Conservation (phyloP, 108 stramenopile species). For the Cyclotella kingstonii region DNA sequence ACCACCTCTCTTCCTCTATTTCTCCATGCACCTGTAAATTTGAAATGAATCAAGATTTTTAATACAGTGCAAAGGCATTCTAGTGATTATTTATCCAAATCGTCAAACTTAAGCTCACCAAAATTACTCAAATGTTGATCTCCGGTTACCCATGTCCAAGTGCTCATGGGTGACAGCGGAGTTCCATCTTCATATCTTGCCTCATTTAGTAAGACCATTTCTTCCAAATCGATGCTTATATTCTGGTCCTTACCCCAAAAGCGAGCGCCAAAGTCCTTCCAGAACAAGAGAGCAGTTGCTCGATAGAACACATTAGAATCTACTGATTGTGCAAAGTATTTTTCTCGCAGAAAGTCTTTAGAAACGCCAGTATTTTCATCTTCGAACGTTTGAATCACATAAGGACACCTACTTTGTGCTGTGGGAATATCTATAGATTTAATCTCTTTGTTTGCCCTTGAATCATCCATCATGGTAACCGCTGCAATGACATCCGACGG, state of each 20-base stretch:
- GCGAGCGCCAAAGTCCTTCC: slow-evolving; percentile 51
- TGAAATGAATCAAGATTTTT: too few species aligned
- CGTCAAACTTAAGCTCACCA: slow-evolving; percentile 5
- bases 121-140: slow-evolving; percentile 73
- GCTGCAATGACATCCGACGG: not conserved
- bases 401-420: slow-evolving; percentile 34
- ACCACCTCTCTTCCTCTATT: slow-evolving; percentile 60
- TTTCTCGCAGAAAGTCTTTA: slow-evolving; percentile 27
- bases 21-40: slow-evolving; percentile 50
- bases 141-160: slow-evolving; percentile 69
- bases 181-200: slow-evolving; percentile 41
- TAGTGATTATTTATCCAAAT: too few species aligned
- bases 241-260: slow-evolving; percentile 30
- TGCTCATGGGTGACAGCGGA: slow-evolving; percentile 33
- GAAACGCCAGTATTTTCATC: slow-evolving; percentile 17
- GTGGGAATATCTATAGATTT: slow-evolving; percentile 13
- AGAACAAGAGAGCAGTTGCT: slow-evolving; percentile 55
- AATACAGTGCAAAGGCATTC: too few species aligned
- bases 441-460: not conserved
- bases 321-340: slow-evolving; percentile 39
- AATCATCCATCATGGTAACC: not conserved
- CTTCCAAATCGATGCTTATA: slow-evolving; percentile 26
- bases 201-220: slow-evolving; percentile 22
- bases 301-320: slow-evolving; percentile 62
- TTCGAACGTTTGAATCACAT: slow-evolving; percentile 40